A percentile compares a stretch with the other conserved stretches of the same genome.
These are phyloP conservation scores for Periconia macrospinosa DNA, from an alignment of 2,329 filamentous ascomycete species.

Conservation along the genomic window DNA sequence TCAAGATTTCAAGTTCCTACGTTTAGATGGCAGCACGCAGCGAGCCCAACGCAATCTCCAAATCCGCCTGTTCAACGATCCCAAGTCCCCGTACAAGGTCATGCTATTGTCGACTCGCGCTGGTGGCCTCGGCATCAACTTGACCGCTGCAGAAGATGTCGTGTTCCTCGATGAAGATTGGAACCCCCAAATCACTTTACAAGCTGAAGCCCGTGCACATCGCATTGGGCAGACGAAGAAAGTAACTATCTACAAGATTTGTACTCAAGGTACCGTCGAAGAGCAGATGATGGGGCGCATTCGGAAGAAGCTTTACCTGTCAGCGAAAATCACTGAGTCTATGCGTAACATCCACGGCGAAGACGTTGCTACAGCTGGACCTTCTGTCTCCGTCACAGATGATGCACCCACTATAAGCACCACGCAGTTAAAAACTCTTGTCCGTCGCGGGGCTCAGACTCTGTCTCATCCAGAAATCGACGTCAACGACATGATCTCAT, in stretches of 20 bases:
- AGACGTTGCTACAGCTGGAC: conserved; percentile 28
- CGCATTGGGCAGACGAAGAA: conserved; percentile 58
- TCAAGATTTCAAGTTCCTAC: conserved; percentile 48
- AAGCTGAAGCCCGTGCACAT: conserved; percentile 59
- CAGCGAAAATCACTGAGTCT: conserved; percentile 61
- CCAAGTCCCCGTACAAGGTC: conserved; percentile 50
- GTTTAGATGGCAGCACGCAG: conserved; percentile 55
- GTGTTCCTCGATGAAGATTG: conserved; percentile 61
- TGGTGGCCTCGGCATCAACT: conserved; percentile 59
- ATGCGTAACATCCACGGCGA: conserved; percentile 57
- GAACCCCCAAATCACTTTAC: conserved; percentile 58
- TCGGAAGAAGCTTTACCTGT: conserved; percentile 65
- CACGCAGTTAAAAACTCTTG: conserved; percentile 56
- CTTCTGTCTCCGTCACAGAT: conserved; percentile 36
- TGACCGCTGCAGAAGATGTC: conserved; percentile 57
- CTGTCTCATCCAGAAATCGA: conserved; percentile 57
- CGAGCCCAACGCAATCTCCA: conserved; percentile 55
- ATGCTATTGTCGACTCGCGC: conserved; percentile 61
- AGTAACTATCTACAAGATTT: conserved; percentile 60
- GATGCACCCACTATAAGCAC: conserved; percentile 57
- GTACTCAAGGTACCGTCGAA: conserved; percentile 60
- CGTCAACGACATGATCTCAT: conserved; percentile 59
- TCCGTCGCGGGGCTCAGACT: conserved; percentile 58
- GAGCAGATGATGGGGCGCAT: conserved; percentile 62
- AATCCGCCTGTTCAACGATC: conserved; percentile 57